These are phyloP conservation scores for Bipolaris cookei DNA, from an alignment of 2,329 filamentous ascomycete species.

Conservation along the genomic window DNA sequence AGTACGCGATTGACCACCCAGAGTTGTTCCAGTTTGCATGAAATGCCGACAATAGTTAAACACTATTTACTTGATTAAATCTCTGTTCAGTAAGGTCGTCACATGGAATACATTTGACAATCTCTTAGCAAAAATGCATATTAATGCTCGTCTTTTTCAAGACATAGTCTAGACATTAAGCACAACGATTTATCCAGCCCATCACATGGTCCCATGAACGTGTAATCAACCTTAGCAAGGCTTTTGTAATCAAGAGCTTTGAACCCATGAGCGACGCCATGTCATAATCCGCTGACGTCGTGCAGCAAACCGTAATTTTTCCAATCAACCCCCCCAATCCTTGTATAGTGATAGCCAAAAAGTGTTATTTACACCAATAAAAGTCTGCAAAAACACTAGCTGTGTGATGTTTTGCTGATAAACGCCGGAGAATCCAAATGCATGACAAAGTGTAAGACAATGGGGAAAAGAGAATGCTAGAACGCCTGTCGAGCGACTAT, in stretches of 20 bases:
- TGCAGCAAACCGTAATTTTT: conserved; percentile 5
- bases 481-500: not conserved
- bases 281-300: conserved; percentile 23
- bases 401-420: conserved; percentile 7
- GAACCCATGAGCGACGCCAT: conserved; percentile 14
- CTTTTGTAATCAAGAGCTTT: conserved; percentile 1
- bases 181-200: conserved; percentile 10
- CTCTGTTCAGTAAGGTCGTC: not conserved
- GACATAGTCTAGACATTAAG: conserved; percentile 14
- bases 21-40: conserved; percentile 21
- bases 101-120: not conserved
- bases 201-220: conserved; percentile 7
- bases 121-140: not conserved
- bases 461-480: conserved; percentile 1
- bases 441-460: conserved; percentile 1
- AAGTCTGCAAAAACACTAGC: conserved; percentile 4
- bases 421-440: conserved; percentile 10
- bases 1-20: conserved; percentile 35
- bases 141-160: conserved; percentile 5
- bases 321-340: conserved; percentile 1
- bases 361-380: conserved; percentile 23
- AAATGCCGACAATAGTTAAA: not conserved
- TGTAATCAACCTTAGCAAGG: conserved; percentile 2
- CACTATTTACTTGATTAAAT: not conserved
- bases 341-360: conserved; percentile 5